Evolutionary conservation across 129 eudicot species (phyloP), one percentile per base, ranked within the genome.

Genomic region (Arctium minus): DNA sequence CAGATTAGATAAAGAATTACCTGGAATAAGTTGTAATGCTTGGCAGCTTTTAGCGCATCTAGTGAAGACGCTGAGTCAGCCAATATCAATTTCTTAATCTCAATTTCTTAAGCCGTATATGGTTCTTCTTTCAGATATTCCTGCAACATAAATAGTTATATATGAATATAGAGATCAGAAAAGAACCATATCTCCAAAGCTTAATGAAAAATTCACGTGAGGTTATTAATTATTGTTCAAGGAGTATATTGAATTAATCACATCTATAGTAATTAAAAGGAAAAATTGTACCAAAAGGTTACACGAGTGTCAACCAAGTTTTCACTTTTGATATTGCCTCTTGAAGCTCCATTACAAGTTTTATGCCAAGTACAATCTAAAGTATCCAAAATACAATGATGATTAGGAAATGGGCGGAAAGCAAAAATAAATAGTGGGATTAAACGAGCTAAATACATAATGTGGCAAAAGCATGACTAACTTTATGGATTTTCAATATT

Each of bases 281-380:
- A 69, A 53, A 11, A 33, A 65, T 40, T 65, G 50, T 27, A 38
- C 33, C 17, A 69, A 6, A 35, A 17, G 8, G 8, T 37, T 31
- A 10, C 9, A 69, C 31, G n/a, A n/a, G n/a, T n/a, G n/a, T n/a
- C n/a, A n/a, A n/a, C n/a, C n/a, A n/a, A n/a, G n/a, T n/a, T n/a
- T 76, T 39, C 97, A 97, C 70, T 93, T 97, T 84, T 91, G 79
- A 40, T n/a, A n/a, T n/a, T n/a, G n/a, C n/a, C n/a, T n/a, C n/a
- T n/a, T n/a, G n/a, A n/a, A n/a, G n/a, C n/a, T 87, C 83, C 97
- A 91, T 92, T 78, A 97, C 97, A 18, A 95, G 93, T 87, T 90
- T 93, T 76, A 92, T 93, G 37, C 88, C 99, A 79, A 95, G 88
- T 29, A 95, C 89, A 87, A 92, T 95, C 99, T 95, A 87, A 87